A percentile compares a stretch with the other conserved stretches of the same genome.
Evolutionary conservation across 805 yeast genomes (phyloP).

Genomic region (Candida awuae): DNA sequence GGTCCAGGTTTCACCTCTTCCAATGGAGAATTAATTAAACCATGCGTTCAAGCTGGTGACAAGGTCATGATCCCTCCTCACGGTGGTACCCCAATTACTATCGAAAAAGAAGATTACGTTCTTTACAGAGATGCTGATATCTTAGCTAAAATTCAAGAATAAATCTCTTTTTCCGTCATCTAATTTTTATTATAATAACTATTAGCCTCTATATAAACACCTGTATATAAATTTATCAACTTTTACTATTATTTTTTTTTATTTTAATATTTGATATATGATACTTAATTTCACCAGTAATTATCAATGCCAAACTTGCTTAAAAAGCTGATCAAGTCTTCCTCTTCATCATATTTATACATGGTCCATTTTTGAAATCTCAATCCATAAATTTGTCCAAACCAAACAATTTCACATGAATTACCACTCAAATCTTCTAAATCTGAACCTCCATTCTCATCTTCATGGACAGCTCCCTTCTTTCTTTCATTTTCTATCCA

Average conservation of each 20-base stretch:
- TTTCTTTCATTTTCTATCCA: constrained; percentile 54
- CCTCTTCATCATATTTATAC: constrained; percentile 43
- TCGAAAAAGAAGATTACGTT: constrained; percentile 49
- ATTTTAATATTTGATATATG: not conserved
- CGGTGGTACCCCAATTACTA: constrained; percentile 86
- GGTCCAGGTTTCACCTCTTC: constrained; percentile 87
- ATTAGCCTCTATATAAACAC: constrained; percentile 3
- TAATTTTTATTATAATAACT: not conserved
- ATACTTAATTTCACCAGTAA: constrained; percentile 36
- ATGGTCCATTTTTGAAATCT: constrained; percentile 66
- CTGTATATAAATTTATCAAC: not conserved
- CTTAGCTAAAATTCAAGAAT: constrained; percentile 81
- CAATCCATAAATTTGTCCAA: constrained; percentile 49
- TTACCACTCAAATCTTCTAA: constrained; percentile 37
- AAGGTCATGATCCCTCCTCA: constrained; percentile 88
- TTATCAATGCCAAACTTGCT: constrained; percentile 44
- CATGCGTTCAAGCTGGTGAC: constrained; percentile 84
- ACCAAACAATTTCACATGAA: constrained; percentile 53
- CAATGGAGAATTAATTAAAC: constrained; percentile 64
- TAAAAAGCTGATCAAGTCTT: constrained; percentile 42
- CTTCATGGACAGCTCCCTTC: too few species aligned
- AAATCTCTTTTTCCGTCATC: constrained; percentile 11
- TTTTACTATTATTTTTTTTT: not conserved
- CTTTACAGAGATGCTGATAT: constrained; percentile 90
- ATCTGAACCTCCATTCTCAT: constrained; percentile 2